These are phyloP conservation scores for Backusella psychrophila DNA, from an alignment of 192 early-diverging fungal genomes.

Conservation along the genomic window DNA sequence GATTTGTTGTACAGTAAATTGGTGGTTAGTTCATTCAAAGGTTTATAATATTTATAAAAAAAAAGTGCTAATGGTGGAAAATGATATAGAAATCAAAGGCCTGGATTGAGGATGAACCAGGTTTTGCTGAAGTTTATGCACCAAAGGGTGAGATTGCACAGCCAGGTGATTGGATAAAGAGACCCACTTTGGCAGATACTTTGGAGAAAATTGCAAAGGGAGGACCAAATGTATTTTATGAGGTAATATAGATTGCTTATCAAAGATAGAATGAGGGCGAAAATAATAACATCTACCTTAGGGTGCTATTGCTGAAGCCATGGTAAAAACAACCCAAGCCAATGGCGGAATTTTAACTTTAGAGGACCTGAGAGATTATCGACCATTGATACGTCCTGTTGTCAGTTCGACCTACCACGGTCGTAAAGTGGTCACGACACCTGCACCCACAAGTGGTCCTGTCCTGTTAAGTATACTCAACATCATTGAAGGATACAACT, in stretches of 20 bases:
- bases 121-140: constrained; percentile 60
- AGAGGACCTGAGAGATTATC: constrained; percentile 72
- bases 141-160: constrained; percentile 65
- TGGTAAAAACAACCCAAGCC: constrained; percentile 62
- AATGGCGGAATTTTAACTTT: constrained; percentile 76
- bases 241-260: constrained; percentile 11
- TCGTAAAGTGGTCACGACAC: constrained; percentile 63
- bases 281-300: constrained; percentile 24
- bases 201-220: constrained; percentile 59
- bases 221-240: constrained; percentile 56
- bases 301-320: constrained; percentile 62
- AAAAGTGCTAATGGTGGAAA: background rate
- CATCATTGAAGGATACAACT: constrained; percentile 79
- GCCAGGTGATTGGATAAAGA: constrained; percentile 65
- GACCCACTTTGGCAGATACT: constrained; percentile 59
- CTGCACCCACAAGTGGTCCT: constrained; percentile 83
- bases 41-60: background rate
- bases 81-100: constrained; percentile 5
- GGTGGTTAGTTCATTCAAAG: constrained; percentile 5
- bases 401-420: constrained; percentile 77
- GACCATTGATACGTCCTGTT: constrained; percentile 55
- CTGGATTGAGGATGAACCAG: constrained; percentile 42
- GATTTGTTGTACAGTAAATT: constrained; percentile 35
- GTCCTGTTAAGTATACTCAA: constrained; percentile 83
- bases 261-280: background rate